Base-by-base conservation (phyloP, 192 early-diverging fungal genomes). In the Mortierella claussenii region DNA sequence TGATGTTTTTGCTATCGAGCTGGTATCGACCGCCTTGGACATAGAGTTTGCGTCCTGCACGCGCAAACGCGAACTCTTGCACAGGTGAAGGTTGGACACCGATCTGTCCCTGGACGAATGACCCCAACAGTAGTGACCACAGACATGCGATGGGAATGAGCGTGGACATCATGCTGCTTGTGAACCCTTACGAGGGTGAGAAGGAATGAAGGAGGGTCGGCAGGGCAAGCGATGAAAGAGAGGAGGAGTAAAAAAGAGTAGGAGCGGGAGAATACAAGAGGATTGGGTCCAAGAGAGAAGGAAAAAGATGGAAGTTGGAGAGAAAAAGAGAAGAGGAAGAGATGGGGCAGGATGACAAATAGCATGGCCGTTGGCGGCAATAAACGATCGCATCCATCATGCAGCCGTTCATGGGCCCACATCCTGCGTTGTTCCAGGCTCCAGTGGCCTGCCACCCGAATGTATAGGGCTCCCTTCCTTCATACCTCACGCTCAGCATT, bases 1-100 rank as follows among this genome's bases (percentile, higher is more conserved):
- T 7, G 12, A 15, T 27, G 27, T 36, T n/a, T 8, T 8, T 18
- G 17, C 9, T 50, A 18, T 51, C 13, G 7, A 20, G 17, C 1
- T 17, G 3, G 7, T 30, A 15, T 42, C 24, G 27, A 1, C 55
- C 65, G 8, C 65, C 65, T 4, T 56, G 54, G 27, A 67, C 18
- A 32, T 67, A 67, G 27, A 67, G 44, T 20, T 51, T 23, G 11
- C 31, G 27, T 15, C 65, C 54, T 13, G 46, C 55, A 4, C 65
- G 65, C 9, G 42, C 42, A 37, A 40, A 51, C 3, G 65, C 65
- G 44, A 56, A 56, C 33, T 50, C 54, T 31, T 67, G 55, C 13
- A 46, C 54, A 20, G 65, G 45, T 1, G 23, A 31, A 15, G 50
- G 50, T 21, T 10, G 7, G 17, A 9, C 4, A 15, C 24, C 1